These are phyloP conservation scores for Fagopyrum tataricum DNA, from an alignment of 148 eudicot species.

Conservation along the genomic window DNA sequence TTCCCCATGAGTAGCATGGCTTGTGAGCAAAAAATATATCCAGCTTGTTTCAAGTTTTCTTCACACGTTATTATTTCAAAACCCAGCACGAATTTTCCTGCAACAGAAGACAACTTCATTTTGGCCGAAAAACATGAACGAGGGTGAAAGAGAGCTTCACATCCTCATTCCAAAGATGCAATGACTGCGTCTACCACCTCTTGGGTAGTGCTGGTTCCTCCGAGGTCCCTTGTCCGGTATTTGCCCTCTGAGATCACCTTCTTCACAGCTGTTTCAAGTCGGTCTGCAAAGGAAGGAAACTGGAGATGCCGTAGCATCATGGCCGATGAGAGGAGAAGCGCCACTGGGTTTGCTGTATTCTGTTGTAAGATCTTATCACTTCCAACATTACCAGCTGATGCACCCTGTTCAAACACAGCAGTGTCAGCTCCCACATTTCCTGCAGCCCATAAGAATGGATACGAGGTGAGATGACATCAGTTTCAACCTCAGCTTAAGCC, in stretches of 20 bases:
- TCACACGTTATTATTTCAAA: background rate
- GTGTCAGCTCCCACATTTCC: constrained; percentile 50
- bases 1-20: background rate
- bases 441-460: constrained; percentile 12
- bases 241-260: constrained; percentile 40
- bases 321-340: constrained; percentile 48
- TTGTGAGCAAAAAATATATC: background rate
- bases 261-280: constrained; percentile 51
- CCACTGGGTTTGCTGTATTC: constrained; percentile 52
- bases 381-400: constrained; percentile 54
- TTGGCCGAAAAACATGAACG: background rate
- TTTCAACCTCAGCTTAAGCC: background rate
- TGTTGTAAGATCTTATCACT: constrained; percentile 25
- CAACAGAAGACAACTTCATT: background rate
- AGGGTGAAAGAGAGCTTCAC: background rate
- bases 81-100: background rate
- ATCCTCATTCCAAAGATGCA: constrained; percentile 27
- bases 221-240: constrained; percentile 38
- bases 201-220: constrained; percentile 41
- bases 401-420: constrained; percentile 57
- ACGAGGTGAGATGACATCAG: background rate
- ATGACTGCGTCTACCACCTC: constrained; percentile 42
- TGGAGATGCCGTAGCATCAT: constrained; percentile 60
- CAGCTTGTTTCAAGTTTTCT: background rate
- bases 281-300: constrained; percentile 49